A percentile compares a stretch with the other conserved stretches of the same genome.
phyloP scores from a whole-genome alignment of 768 basidiomycete species.

The Boletus rufocinnamomeus region DNA sequence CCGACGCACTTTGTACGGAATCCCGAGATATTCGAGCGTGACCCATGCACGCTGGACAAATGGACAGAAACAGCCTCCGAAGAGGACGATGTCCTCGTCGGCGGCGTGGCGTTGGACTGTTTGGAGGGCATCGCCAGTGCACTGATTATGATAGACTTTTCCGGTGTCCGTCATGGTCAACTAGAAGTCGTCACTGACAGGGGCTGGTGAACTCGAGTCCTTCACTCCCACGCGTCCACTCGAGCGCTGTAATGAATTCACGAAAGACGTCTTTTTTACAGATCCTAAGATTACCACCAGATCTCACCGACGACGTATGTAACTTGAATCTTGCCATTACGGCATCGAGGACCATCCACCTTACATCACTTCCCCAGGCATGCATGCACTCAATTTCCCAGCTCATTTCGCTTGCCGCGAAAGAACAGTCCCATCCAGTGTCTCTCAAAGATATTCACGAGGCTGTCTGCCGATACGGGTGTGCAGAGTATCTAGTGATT shows the following conservation, averaged over 20 bases:
- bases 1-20: slow-evolving; percentile 64
- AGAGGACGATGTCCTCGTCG: slow-evolving; percentile 61
- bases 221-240: neutral
- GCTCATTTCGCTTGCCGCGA: slow-evolving; percentile 22
- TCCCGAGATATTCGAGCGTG: slow-evolving; percentile 64
- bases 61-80: slow-evolving; percentile 75
- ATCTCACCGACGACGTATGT: slow-evolving; percentile 29
- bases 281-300: slow-evolving; percentile 19
- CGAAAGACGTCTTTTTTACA: slow-evolving; percentile 17
- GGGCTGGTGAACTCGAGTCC: neutral
- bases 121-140: slow-evolving; percentile 53
- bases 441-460: slow-evolving; percentile 24
- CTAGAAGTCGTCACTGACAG: neutral
- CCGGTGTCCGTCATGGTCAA: slow-evolving; percentile 37
- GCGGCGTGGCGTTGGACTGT: slow-evolving; percentile 53
- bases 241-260: slow-evolving; percentile 5
- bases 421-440: neutral
- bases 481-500: slow-evolving; percentile 23
- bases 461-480: slow-evolving; percentile 16
- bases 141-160: slow-evolving; percentile 41
- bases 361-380: slow-evolving; percentile 15
- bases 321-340: neutral
- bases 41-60: slow-evolving; percentile 86
- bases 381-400: slow-evolving; percentile 18
- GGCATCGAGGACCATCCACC: neutral